Evolutionary conservation across 192 early-diverging fungal species (phyloP).

Genomic region (Geranomyces variabilis): DNA sequence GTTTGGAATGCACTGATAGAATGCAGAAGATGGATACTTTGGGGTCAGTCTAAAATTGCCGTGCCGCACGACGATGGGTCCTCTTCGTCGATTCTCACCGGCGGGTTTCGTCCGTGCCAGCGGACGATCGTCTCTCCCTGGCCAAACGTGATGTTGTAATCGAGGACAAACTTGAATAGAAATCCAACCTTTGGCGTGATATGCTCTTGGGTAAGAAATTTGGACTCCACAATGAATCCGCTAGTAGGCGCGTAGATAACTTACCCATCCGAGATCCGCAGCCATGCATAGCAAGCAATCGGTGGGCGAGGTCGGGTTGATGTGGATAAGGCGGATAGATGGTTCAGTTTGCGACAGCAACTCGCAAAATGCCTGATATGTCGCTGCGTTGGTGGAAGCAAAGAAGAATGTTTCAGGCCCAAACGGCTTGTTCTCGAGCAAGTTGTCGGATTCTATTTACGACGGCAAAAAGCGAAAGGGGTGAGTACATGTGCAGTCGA

Average conservation of each 20-base stretch:
- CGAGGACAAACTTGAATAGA: slow-evolving; percentile 30
- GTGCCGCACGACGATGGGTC: too few species aligned
- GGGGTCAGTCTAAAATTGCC: too few species aligned
- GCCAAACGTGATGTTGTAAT: slow-evolving; percentile 31
- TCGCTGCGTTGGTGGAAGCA: background rate
- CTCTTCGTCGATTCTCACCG: slow-evolving; percentile 5
- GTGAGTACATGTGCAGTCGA: too few species aligned
- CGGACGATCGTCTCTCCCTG: slow-evolving; percentile 9
- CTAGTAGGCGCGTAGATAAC: background rate
- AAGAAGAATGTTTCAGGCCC: slow-evolving; percentile 26
- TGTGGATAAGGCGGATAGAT: slow-evolving; percentile 5
- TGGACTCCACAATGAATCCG: background rate
- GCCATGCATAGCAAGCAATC: background rate
- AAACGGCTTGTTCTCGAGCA: slow-evolving; percentile 20
- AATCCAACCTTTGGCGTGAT: slow-evolving; percentile 14
- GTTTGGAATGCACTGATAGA: too few species aligned
- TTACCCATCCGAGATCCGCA: slow-evolving; percentile 2
- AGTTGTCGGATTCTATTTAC: slow-evolving; percentile 1
- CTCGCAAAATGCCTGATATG: slow-evolving; percentile 4
- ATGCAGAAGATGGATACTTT: too few species aligned
- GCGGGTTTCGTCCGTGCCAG: slow-evolving; percentile 18
- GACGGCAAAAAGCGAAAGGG: background rate
- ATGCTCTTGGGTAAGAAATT: too few species aligned
- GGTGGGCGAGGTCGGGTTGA: background rate
- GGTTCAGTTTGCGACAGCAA: slow-evolving; percentile 15